Evolutionary conservation across 495 filamentous ascomycete genomes (phyloP).

Genomic region (Pyrenula massariospora): DNA sequence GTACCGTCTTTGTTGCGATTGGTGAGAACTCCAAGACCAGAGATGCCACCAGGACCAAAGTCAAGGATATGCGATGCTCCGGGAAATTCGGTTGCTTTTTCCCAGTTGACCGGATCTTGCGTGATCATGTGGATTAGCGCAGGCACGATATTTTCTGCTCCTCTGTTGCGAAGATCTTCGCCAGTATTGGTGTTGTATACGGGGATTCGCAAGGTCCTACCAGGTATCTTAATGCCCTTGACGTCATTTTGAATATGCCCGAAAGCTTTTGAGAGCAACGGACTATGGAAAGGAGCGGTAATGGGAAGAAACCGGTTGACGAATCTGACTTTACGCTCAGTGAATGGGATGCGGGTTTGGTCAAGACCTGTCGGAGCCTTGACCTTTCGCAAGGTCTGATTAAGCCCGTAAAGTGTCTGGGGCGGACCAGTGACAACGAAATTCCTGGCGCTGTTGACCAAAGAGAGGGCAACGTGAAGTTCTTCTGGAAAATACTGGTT

Average conservation of each 20-base stretch:
- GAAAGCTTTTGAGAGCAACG: conserved; percentile 71
- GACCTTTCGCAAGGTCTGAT: conserved; percentile 84
- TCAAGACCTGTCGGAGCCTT: conserved; percentile 95
- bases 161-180: conserved; percentile 59
- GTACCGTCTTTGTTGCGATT: conserved; percentile 98
- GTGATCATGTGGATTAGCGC: conserved; percentile 86
- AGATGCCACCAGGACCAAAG: conserved; percentile 93
- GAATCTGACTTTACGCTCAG: conserved; percentile 89
- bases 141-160: conserved; percentile 59
- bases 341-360: conserved; percentile 89
- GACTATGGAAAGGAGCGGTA: conserved; percentile 95
- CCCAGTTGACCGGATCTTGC: conserved; percentile 85
- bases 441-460: conserved; percentile 93
- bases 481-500: conserved; percentile 90
- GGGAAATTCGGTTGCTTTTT: conserved; percentile 80
- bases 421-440: conserved; percentile 95
- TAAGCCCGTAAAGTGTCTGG: conserved; percentile 89
- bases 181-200: conserved; percentile 84
- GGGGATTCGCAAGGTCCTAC: conserved; percentile 58
- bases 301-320: conserved; percentile 96
- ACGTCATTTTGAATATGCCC: conserved; percentile 75
- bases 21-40: conserved; percentile 89
- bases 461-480: conserved; percentile 85
- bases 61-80: conserved; percentile 87
- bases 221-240: conserved; percentile 62